phyloP scores from a whole-genome alignment of 257 asterid species.

The Verbascum thapsus region DNA sequence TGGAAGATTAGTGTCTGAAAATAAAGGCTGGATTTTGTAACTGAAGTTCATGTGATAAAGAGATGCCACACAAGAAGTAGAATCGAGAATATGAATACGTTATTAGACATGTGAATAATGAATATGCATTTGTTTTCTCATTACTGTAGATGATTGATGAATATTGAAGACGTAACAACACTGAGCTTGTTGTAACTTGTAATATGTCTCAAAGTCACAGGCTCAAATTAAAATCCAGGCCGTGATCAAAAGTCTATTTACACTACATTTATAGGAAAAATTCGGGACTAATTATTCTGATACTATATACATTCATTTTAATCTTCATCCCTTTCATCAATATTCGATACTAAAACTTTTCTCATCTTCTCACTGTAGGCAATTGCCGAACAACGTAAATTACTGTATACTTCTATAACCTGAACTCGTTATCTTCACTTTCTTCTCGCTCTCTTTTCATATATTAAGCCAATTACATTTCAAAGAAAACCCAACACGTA shows the following conservation, averaged over 20 bases:
- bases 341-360: no score
- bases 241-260: not conserved
- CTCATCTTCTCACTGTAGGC: no score
- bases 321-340: no score
- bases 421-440: no score
- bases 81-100: not conserved
- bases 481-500: not conserved
- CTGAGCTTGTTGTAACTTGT: not conserved
- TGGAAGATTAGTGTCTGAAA: slow-evolving; percentile 44
- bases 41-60: slow-evolving; percentile 1
- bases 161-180: not conserved
- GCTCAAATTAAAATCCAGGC: not conserved
- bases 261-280: no score
- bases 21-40: slow-evolving; percentile 3
- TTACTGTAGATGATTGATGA: not conserved
- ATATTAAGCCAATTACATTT: no score
- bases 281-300: no score
- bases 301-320: no score
- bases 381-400: no score
- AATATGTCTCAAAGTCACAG: not conserved
- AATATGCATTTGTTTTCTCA: slow-evolving; percentile 14
- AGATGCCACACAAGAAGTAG: not conserved
- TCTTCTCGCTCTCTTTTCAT: no score
- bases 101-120: not conserved
- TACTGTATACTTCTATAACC: no score